Evolutionary conservation across 1,139 yeast species (phyloP).

Genomic region (Candida pseudoviswanathii): DNA sequence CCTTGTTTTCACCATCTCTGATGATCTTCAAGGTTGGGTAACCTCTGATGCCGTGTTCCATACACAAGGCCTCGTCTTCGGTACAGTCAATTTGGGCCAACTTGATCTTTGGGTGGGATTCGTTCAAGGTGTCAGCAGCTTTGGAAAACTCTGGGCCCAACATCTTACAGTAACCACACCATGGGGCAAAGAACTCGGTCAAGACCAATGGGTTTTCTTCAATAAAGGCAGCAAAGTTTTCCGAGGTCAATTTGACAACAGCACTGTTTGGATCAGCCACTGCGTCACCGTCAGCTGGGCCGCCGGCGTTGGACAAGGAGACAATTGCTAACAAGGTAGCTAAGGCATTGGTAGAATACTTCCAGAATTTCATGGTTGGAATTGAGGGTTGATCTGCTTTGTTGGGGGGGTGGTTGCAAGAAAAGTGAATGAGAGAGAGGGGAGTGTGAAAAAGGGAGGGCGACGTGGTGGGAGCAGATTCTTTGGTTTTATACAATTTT

Average conservation of each 20-base stretch:
- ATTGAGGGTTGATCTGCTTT: neutral
- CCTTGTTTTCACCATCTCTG: slow-evolving; percentile 61
- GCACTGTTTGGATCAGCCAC: slow-evolving; percentile 82
- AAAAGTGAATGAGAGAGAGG: neutral
- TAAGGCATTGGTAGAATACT: slow-evolving; percentile 38
- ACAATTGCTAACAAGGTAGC: slow-evolving; percentile 43
- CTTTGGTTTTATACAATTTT: neutral
- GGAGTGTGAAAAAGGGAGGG: neutral
- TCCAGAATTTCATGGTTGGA: slow-evolving; percentile 43
- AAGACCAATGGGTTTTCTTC: slow-evolving; percentile 75
- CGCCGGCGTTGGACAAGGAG: slow-evolving; percentile 35
- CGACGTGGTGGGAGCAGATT: neutral
- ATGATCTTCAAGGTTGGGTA: slow-evolving; percentile 91
- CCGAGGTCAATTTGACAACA: slow-evolving; percentile 74
- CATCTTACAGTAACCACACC: slow-evolving; percentile 99
- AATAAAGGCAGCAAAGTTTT: slow-evolving; percentile 63
- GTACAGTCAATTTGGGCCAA: slow-evolving; percentile 95
- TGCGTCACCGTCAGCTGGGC: slow-evolving; percentile 59
- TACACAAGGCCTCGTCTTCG: slow-evolving; percentile 79
- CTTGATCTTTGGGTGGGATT: slow-evolving; percentile 59
- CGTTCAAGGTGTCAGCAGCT: slow-evolving; percentile 79
- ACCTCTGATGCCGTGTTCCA: slow-evolving; percentile 74
- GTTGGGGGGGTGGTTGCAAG: neutral
- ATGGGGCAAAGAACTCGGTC: slow-evolving; percentile 97
- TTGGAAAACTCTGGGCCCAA: slow-evolving; percentile 87